These are phyloP conservation scores for Coemansia aciculifera DNA, from an alignment of 192 early-diverging fungal species.

Conservation along the genomic window DNA sequence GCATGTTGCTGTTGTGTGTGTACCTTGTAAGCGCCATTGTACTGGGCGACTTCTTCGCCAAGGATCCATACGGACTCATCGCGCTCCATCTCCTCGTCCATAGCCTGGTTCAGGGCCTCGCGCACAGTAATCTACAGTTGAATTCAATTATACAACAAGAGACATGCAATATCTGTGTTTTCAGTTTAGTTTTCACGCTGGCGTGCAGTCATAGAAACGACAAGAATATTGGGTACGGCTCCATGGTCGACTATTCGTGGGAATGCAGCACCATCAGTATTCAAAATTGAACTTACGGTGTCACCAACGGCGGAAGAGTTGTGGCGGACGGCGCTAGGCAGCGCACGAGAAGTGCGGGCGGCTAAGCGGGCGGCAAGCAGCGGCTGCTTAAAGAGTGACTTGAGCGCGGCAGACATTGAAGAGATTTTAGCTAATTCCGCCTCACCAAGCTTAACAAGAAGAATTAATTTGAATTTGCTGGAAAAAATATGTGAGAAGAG, in stretches of 20 bases:
- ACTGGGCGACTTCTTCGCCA: constrained; percentile 98
- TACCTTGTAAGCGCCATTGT: constrained; percentile 99
- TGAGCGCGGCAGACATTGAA: constrained; percentile 45
- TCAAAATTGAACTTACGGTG: constrained; percentile 27
- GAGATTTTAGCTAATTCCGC: neutral
- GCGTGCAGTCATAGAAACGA: neutral
- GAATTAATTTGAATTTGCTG: constrained; percentile 1
- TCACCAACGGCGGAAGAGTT: constrained; percentile 41
- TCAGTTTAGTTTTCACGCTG: neutral
- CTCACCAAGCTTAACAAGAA: constrained; percentile 5
- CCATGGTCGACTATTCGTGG: neutral
- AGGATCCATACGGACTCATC: constrained; percentile 92
- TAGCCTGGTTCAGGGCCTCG: constrained; percentile 94
- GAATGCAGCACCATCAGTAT: neutral
- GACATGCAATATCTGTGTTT: neutral
- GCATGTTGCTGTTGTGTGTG: neutral
- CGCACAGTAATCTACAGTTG: constrained; percentile 86
- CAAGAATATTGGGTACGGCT: neutral
- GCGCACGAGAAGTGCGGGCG: constrained; percentile 33
- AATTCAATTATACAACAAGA: neutral
- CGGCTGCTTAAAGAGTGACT: constrained; percentile 41
- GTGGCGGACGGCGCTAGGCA: constrained; percentile 31
- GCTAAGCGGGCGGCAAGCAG: constrained; percentile 41
- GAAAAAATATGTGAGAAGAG: constrained; percentile 1
- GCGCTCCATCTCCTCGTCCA: constrained; percentile 93